phyloP scores from a whole-genome alignment of 2,329 filamentous ascomycete species.

The Claviceps capensis region DNA sequence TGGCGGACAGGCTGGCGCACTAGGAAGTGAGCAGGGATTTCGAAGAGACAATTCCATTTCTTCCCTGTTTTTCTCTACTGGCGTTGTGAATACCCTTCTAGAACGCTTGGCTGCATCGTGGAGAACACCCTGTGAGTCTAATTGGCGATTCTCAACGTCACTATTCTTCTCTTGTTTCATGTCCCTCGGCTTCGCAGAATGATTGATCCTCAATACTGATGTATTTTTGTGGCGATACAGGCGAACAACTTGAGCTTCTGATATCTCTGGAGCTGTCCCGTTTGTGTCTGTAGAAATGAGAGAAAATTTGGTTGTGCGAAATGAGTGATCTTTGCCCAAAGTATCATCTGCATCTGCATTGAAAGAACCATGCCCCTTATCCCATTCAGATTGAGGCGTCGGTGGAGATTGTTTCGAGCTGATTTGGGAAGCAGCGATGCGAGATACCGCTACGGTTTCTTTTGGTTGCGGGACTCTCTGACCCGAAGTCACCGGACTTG shows the following conservation, averaged over 20 bases:
- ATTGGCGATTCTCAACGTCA: slow-evolving; percentile 8
- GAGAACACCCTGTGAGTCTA: slow-evolving; percentile 17
- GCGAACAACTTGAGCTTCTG: slow-evolving; percentile 47
- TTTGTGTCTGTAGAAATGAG: slow-evolving; percentile 47
- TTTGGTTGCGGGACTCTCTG: not conserved
- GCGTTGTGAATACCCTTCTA: slow-evolving; percentile 32
- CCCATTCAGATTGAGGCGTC: slow-evolving; percentile 1
- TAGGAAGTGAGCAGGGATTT: slow-evolving; percentile 46
- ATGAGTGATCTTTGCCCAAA: slow-evolving; percentile 37
- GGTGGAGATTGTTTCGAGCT: not conserved
- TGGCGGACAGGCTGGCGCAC: slow-evolving; percentile 29
- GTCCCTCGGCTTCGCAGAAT: slow-evolving; percentile 37
- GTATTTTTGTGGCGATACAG: slow-evolving; percentile 53
- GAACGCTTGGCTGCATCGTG: slow-evolving; percentile 25
- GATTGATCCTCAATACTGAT: slow-evolving; percentile 46
- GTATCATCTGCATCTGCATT: slow-evolving; percentile 39
- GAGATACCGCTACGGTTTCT: not conserved
- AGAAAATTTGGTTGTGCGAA: slow-evolving; percentile 49
- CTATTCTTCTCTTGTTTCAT: slow-evolving; percentile 22
- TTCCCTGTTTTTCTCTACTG: slow-evolving; percentile 34
- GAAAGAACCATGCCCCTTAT: slow-evolving; percentile 14
- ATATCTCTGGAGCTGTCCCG: slow-evolving; percentile 47
- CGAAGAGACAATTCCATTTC: slow-evolving; percentile 48
- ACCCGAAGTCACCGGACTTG: not conserved
- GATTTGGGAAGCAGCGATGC: not conserved